Percentiles rank a stretch among this genome's conserved stretches.
Evolutionary conservation across 108 stramenopile species (phyloP).

Genomic region (Skeletonema menzelii): DNA sequence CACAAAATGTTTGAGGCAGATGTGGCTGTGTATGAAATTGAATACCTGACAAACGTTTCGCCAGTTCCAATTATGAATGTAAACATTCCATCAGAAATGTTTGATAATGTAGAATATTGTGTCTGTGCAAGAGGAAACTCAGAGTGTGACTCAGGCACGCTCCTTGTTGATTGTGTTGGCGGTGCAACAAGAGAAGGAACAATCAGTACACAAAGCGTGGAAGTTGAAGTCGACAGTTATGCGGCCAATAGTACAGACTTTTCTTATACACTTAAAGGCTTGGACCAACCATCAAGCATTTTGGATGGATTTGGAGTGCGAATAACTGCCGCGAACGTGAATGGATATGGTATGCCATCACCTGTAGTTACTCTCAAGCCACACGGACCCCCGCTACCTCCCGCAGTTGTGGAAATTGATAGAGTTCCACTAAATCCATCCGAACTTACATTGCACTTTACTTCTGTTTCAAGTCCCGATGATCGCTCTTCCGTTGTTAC

Average conservation of each 20-base stretch:
- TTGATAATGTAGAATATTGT: slow-evolving; percentile 22
- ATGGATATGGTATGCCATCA: slow-evolving; percentile 54
- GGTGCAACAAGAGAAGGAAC: slow-evolving; percentile 23
- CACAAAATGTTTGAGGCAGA: slow-evolving; percentile 1
- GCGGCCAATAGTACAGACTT: slow-evolving; percentile 12
- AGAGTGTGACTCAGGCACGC: slow-evolving; percentile 15
- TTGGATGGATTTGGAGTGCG: slow-evolving; percentile 59
- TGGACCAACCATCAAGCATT: slow-evolving; percentile 51
- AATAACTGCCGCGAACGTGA: slow-evolving; percentile 54
- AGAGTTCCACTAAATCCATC: slow-evolving; percentile 41
- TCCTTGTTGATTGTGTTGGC: slow-evolving; percentile 4
- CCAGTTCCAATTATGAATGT: slow-evolving; percentile 34
- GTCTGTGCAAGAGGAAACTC: slow-evolving; percentile 29
- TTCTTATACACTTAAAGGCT: slow-evolving; percentile 44
- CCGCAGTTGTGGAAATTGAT: slow-evolving; percentile 44
- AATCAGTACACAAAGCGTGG: slow-evolving; percentile 8
- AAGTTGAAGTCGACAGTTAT: background rate
- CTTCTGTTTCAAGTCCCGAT: slow-evolving; percentile 30
- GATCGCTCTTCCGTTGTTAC: slow-evolving; percentile 53
- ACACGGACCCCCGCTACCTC: slow-evolving; percentile 46
- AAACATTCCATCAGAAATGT: background rate
- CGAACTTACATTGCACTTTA: slow-evolving; percentile 55
- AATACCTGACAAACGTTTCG: slow-evolving; percentile 26
- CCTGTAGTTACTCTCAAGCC: slow-evolving; percentile 54
- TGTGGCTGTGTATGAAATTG: slow-evolving; percentile 23